Base-by-base conservation (phyloP, 306 rosid species). In the Sechiopsis laciniata region DNA sequence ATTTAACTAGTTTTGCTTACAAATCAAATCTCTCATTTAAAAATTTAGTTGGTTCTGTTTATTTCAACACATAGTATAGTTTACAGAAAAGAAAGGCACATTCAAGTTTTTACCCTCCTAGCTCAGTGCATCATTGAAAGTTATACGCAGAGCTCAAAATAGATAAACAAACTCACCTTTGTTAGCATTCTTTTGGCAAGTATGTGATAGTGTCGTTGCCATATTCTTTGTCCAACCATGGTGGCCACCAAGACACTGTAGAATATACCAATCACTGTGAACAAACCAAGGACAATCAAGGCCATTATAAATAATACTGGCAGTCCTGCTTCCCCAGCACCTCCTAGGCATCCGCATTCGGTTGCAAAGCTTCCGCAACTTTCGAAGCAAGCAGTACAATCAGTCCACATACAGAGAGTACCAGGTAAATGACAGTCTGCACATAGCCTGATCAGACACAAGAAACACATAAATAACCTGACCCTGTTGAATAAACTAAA, bases 381-480 rank as follows among this genome's bases (percentile, higher is more conserved):
- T 85, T 91, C 99, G 85, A 91, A 94, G 85, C 99, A 94, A 46
- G 99, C 80, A 62, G 99, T 94, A 82, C 99, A 91, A 80, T 94
- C 97, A 24, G 97, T 94, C 99, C 97, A 94, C 96, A 94, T 89
- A 80, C 97, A 94, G 29, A 94, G 95, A 24, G 99, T 94, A 72
- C 99, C 97, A 19, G 97, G 99, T 84, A 91, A 86, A 84, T 89
- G 99, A 88, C 99, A 94, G 82, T 94, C 99, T 21, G 99, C 96
- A 58, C 99, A 94, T 57, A 91, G 92, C 60, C 97, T 94, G 90
- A 81, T 84, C 62, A 48, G 76, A 72, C 50, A 56, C 55, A 21
- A 72, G 58, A 72, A 52, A 75, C 59, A 37, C 14, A 21, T 57
- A 56, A 76, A 78, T 72, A 48, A 78, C 26, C 60, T 55, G 50